Base-by-base conservation (phyloP, 768 basidiomycete genomes). In the Saitozyma sp. region DNA sequence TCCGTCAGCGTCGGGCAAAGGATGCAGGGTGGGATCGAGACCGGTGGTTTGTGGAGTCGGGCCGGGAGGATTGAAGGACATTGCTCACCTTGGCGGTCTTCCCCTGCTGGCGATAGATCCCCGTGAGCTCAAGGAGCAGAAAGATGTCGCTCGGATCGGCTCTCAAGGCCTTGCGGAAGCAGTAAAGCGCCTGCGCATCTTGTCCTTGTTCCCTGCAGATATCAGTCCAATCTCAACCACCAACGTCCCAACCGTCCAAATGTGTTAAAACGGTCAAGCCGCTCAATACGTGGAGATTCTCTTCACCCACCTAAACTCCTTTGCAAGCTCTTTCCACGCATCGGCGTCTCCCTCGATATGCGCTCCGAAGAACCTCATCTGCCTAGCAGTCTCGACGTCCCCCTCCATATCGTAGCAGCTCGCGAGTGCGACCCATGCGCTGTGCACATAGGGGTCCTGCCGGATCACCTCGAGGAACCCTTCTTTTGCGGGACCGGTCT, bases 391-490 rank as follows among this genome's bases (percentile, higher is more conserved):
- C 56, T 88, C 83, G 2, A 78, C 75, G 61, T 94, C 85, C 7
- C 84, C 82, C 75, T 86, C 79, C 69, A 92, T 90, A 41, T 86
- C 84, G 73, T 92, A 89, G 70, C 90, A 91, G 66, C 88, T 86
- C 2, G 90, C 91, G 7, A 97, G 85, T 0, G 92, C 90, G 8
- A 87, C 86, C 94, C 94, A 99, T 1, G 92, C 90, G 2, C 86
- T 80, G 0, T 84, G 82, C 1, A 92, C 89, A 16, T 89, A 86
- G 2, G 94, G 92, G 75, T 99, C 95, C 59, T 93, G 91, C 9
- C 91, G 86, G 58, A 99, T 92, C 67, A 96, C 90, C 74, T 98
- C 92, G 74, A 89, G 87, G 85, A 93, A 90, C 29, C 88, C 84
- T 17, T 86, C 85, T 42, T 92, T 86, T 0, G 92, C 88, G 67